phyloP scores from a whole-genome alignment of 2,329 filamentous ascomycete species.

The Paecilomyces niveus region DNA sequence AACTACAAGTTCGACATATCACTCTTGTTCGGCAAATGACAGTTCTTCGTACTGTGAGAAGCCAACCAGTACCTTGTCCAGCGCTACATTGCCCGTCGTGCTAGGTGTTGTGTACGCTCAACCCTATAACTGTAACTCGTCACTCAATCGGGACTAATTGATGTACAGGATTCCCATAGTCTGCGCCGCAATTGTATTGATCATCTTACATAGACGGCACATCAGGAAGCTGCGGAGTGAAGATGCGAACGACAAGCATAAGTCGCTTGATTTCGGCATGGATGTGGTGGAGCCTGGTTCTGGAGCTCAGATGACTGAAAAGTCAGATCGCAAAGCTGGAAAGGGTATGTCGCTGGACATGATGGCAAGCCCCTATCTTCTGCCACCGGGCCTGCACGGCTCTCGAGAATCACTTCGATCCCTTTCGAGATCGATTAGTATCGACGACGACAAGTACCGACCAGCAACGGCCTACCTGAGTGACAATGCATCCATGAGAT shows the following conservation, averaged over 20 bases:
- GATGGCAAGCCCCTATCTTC: conserved; percentile 72
- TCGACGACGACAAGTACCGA: conserved; percentile 79
- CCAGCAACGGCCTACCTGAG: conserved; percentile 50
- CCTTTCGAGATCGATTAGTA: conserved; percentile 66
- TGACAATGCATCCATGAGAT: conserved; percentile 32
- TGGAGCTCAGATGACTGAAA: conserved; percentile 46
- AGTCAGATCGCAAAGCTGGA: conserved; percentile 27
- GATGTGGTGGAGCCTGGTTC: conserved; percentile 41
- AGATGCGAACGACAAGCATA: conserved; percentile 79
- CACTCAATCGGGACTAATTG: conserved; percentile 14
- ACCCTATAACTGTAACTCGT: not conserved
- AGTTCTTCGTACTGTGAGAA: conserved; percentile 49
- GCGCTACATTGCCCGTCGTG: conserved; percentile 59
- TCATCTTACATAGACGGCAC: conserved; percentile 74
- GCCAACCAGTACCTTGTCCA: conserved; percentile 44
- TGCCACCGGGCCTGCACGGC: conserved; percentile 71
- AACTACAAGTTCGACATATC: conserved; percentile 8
- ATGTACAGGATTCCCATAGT: conserved; percentile 64
- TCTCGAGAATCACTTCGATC: conserved; percentile 85
- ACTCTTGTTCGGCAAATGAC: conserved; percentile 15
- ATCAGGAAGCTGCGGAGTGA: conserved; percentile 64
- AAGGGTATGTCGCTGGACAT: conserved; percentile 57
- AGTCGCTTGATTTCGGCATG: conserved; percentile 86
- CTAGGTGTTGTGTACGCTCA: conserved; percentile 62
- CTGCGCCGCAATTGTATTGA: conserved; percentile 57